Evolutionary conservation across 805 yeast species (phyloP).

Genomic region (Metschnikowia borealis): DNA sequence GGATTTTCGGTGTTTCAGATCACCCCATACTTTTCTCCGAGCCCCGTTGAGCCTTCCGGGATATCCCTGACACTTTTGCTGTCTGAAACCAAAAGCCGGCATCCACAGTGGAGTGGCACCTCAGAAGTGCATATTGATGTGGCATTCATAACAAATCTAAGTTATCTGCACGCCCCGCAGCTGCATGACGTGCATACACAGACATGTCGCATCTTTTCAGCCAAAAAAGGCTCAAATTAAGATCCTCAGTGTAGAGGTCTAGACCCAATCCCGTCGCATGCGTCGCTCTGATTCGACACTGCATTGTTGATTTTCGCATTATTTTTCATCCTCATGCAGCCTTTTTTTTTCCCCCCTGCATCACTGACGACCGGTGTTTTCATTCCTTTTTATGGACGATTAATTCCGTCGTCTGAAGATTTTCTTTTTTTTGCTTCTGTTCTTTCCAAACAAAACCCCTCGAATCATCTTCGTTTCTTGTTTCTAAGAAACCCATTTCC

Average conservation of each 20-base stretch:
- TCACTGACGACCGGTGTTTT: conserved; percentile 2
- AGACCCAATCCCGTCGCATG: conserved; percentile 5
- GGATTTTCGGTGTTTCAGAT: no score
- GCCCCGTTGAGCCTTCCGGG: neutral
- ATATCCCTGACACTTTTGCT: neutral
- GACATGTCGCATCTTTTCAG: conserved; percentile 2
- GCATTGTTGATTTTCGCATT: neutral
- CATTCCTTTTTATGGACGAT: conserved; percentile 3
- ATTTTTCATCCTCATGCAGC: conserved; percentile 1
- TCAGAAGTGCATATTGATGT: neutral
- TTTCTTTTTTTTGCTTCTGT: conserved; percentile 5
- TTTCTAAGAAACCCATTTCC: neutral
- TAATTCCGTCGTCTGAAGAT: neutral
- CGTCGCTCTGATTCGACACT: conserved; percentile 1
- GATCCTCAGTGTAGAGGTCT: conserved; percentile 6
- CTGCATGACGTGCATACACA: neutral
- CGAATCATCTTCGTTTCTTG: neutral
- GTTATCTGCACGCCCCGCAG: neutral
- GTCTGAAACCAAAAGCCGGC: neutral
- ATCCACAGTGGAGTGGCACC: neutral
- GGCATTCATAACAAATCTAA: neutral
- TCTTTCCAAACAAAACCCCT: neutral
- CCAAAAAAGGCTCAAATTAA: conserved; percentile 7
- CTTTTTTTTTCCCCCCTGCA: conserved; percentile 4
- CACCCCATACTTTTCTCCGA: no score